A percentile compares a stretch with the other conserved stretches of the same genome.
Conservation (phyloP, 2,329 filamentous ascomycete species). For the Alternaria arbusti region DNA sequence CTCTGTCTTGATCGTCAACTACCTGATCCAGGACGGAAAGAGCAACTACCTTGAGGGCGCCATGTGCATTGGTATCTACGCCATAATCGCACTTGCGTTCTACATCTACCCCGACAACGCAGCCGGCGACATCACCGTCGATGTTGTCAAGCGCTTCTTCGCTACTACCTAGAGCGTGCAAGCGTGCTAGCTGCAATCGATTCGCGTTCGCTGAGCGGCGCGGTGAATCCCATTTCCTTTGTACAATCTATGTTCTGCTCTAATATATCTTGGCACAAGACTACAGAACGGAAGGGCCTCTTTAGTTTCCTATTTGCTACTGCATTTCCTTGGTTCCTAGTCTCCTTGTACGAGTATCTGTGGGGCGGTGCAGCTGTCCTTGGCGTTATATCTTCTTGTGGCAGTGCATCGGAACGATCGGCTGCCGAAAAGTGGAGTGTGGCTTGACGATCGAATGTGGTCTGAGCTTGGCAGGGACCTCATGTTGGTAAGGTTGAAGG, state of each 20-base stretch:
- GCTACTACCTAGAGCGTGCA: conserved; percentile 5
- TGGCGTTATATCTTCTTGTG: conserved; percentile 18
- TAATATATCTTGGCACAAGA: neutral
- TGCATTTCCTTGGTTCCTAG: neutral
- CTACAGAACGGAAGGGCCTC: neutral
- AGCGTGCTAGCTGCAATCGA: neutral
- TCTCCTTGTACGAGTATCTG: conserved; percentile 15
- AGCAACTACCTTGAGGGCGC: conserved; percentile 87
- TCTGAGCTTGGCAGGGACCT: neutral
- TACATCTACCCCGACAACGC: conserved; percentile 65
- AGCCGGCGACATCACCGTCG: conserved; percentile 36
- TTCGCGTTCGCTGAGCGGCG: conserved; percentile 8
- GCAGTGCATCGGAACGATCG: conserved; percentile 10
- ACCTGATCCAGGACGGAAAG: conserved; percentile 82
- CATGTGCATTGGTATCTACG: conserved; percentile 61
- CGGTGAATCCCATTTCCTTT: conserved; percentile 10
- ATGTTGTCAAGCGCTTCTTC: conserved; percentile 39
- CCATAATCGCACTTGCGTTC: conserved; percentile 66
- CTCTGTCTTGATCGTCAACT: conserved; percentile 85
- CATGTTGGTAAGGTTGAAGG: neutral
- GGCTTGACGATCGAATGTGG: neutral
- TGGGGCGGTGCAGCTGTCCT: conserved; percentile 3
- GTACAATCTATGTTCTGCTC: conserved; percentile 6
- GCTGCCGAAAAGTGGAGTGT: conserved; percentile 7
- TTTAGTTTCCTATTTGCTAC: neutral